Conservation (phyloP, 768 basidiomycete species). For the Lentinula raphanica region DNA sequence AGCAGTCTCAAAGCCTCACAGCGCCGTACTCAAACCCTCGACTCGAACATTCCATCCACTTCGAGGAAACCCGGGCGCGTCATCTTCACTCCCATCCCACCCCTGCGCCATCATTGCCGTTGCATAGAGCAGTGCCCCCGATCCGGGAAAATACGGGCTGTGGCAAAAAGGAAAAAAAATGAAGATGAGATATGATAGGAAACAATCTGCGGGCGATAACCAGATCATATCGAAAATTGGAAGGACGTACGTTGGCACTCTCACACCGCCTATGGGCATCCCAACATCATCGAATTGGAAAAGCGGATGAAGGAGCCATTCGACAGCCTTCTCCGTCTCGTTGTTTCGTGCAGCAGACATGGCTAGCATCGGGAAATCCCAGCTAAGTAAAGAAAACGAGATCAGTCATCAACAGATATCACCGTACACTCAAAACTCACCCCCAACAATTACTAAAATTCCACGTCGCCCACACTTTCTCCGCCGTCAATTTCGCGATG, state of each 20-base stretch:
- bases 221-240: no score
- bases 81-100: constrained; percentile 43
- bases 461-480: constrained; percentile 51
- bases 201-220: no score
- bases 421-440: constrained; percentile 21
- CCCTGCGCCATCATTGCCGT: constrained; percentile 56
- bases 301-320: constrained; percentile 49
- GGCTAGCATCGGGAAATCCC: constrained; percentile 61
- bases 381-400: constrained; percentile 24
- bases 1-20: constrained; percentile 16
- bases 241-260: constrained; percentile 12
- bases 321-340: constrained; percentile 42
- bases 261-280: constrained; percentile 52
- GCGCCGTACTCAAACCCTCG: constrained; percentile 30
- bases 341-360: constrained; percentile 57
- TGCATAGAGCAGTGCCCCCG: constrained; percentile 46
- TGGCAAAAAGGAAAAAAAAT: constrained; percentile 34
- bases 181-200: no score
- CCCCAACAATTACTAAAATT: constrained; percentile 52
- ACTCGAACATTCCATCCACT: constrained; percentile 32
- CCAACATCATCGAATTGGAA: constrained; percentile 58
- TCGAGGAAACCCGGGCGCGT: constrained; percentile 36
- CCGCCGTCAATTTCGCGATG: constrained; percentile 44
- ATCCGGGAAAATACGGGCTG: constrained; percentile 52
- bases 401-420: not conserved